Evolutionary conservation across 768 basidiomycete genomes (phyloP).

Genomic region (Russula abietina): DNA sequence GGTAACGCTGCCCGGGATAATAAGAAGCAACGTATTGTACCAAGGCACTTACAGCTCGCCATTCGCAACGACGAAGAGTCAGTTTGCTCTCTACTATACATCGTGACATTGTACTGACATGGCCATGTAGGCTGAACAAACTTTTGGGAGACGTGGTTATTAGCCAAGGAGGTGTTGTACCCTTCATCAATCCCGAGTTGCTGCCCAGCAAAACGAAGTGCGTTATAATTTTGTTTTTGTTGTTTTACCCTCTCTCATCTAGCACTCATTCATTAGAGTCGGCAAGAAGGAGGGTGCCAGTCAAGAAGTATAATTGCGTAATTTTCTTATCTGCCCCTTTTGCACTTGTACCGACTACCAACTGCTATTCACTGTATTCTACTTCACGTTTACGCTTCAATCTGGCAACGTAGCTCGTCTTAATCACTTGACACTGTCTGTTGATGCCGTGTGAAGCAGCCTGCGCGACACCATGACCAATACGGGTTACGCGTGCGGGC

Average conservation of each 20-base stretch:
- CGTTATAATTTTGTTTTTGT: background rate
- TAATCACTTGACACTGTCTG: background rate
- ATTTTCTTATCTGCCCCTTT: background rate
- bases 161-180: constrained; percentile 78
- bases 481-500: background rate
- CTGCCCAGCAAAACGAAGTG: constrained; percentile 43
- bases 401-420: background rate
- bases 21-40: constrained; percentile 93
- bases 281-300: constrained; percentile 42
- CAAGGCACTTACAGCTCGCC: constrained; percentile 88
- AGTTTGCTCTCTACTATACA: background rate
- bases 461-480: background rate
- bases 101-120: constrained; percentile 38
- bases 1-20: constrained; percentile 86
- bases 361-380: constrained; percentile 15
- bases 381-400: background rate
- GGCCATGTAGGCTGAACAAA: constrained; percentile 51
- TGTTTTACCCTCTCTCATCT: background rate
- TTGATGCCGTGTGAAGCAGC: background rate
- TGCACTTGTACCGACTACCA: constrained; percentile 10
- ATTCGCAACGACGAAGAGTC: constrained; percentile 70
- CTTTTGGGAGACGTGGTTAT: constrained; percentile 83
- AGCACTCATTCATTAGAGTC: constrained; percentile 25
- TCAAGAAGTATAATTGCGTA: constrained; percentile 37
- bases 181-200: constrained; percentile 54